Evolutionary conservation across 2,329 filamentous ascomycete genomes (phyloP), one percentile per base, ranked within the genome.

Genomic region (Phoma sp.): DNA sequence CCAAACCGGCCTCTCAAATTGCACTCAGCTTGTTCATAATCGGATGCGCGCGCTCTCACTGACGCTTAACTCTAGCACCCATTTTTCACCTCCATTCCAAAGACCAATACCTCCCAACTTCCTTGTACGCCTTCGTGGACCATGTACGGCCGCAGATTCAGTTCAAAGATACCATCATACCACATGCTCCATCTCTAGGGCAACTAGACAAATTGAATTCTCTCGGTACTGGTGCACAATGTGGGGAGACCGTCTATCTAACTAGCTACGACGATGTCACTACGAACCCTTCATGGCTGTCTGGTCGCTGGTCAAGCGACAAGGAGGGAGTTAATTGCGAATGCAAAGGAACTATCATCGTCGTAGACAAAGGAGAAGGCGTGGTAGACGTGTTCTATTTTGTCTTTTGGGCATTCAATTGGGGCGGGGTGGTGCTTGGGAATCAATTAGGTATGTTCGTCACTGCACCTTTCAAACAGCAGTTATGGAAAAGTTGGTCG

Each of bases 321-420:
- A 2, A 28, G 23, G 23, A 18, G 25, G 38, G 14, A 20, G n/a
- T n/a, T n/a, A 2, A 32, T 7, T 14, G 11, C 7, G 79, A 79
- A 4, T 76, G 77, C 7, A 79, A 78, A 9, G 77, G 76, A 47
- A 76, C 77, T 0, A 79, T 88, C 28, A 79, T 88, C 20, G 76
- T 85, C 2, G 80, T 80, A 40, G 79, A 86, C 51, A 83, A 84
- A 53, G 82, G 79, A 0, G 71, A 77, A 42, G 74, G 76, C 7
- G 72, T 73, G 1, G 69, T 85, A 1, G 83, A 87, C 73, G 83
- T 77, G 0, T 87, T 85, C 64, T 86, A 85, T 67, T 82, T 85
- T 61, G 84, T 84, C 58, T 86, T 85, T 62, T 84, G 81, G 57
- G 78, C 82, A 28, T 83, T 77, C 63, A 81, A 83, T 56, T 77